A percentile compares a stretch with the other conserved stretches of the same genome.
phyloP scores from a whole-genome alignment of 768 basidiomycete genomes.

The Suillus fuscotomentosus region DNA sequence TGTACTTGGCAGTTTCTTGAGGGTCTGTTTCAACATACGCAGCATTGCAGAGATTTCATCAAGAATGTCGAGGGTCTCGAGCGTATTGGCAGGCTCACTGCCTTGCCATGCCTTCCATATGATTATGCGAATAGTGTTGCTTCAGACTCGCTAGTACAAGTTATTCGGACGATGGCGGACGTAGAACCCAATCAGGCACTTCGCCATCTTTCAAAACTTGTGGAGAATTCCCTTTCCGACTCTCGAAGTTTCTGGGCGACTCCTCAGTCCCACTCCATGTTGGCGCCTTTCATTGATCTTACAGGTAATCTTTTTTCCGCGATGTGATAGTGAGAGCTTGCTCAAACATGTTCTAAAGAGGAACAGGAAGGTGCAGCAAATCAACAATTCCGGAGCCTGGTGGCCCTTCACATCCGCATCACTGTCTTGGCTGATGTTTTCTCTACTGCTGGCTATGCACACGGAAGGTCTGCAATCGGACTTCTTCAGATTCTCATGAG shows the following conservation, averaged over 20 bases:
- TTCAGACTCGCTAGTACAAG: slow-evolving; percentile 84
- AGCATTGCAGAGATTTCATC: slow-evolving; percentile 90
- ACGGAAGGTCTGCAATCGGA: slow-evolving; percentile 72
- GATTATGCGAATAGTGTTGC: slow-evolving; percentile 84
- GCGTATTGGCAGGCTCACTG: slow-evolving; percentile 72
- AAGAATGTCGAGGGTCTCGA: slow-evolving; percentile 68
- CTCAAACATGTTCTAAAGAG: slow-evolving; percentile 29
- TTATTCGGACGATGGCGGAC: slow-evolving; percentile 87
- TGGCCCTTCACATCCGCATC: slow-evolving; percentile 75
- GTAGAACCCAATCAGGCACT: slow-evolving; percentile 78
- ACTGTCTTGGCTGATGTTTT: slow-evolving; percentile 87
- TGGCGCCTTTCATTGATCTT: slow-evolving; percentile 63
- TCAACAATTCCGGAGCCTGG: slow-evolving; percentile 65
- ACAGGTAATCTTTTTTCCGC: slow-evolving; percentile 31
- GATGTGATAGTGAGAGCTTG: slow-evolving; percentile 2
- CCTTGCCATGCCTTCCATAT: slow-evolving; percentile 84
- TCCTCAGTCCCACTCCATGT: slow-evolving; percentile 52
- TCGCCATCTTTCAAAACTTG: slow-evolving; percentile 63
- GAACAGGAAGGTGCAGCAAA: slow-evolving; percentile 53
- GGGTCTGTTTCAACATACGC: slow-evolving; percentile 89
- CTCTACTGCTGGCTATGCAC: slow-evolving; percentile 76
- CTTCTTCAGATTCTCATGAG: slow-evolving; percentile 75
- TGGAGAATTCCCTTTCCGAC: slow-evolving; percentile 65
- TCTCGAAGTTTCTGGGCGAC: slow-evolving; percentile 72
- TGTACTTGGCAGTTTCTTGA: slow-evolving; percentile 70